These are phyloP conservation scores for Fusarium citri DNA, from an alignment of 2,329 filamentous ascomycete genomes.

Conservation along the genomic window DNA sequence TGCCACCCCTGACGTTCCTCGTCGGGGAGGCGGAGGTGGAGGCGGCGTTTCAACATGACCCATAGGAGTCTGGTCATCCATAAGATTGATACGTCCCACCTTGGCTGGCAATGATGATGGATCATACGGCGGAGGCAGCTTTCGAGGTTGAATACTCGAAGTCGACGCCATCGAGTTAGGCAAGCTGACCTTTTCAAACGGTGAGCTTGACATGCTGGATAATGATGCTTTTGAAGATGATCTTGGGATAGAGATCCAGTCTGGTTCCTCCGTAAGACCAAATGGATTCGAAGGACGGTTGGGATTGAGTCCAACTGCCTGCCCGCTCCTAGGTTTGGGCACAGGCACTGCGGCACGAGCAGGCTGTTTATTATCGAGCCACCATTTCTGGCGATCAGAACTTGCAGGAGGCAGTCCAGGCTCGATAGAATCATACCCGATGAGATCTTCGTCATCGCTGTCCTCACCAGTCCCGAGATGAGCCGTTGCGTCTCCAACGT, in stretches of 20 bases:
- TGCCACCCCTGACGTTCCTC: conserved; percentile 50
- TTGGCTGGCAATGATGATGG: conserved; percentile 59
- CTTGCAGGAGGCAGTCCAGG: conserved; percentile 78
- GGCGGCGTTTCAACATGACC: conserved; percentile 55
- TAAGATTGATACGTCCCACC: conserved; percentile 57
- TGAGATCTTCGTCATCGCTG: conserved; percentile 81
- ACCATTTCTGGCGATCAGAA: conserved; percentile 77
- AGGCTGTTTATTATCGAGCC: conserved; percentile 76
- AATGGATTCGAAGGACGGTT: conserved; percentile 86
- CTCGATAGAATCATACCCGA: conserved; percentile 85
- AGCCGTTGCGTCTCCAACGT: conserved; percentile 73
- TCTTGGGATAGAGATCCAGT: conserved; percentile 80
- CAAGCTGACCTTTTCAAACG: conserved; percentile 68
- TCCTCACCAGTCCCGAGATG: conserved; percentile 64
- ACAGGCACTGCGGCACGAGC: conserved; percentile 78
- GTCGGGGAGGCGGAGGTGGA: conserved; percentile 59
- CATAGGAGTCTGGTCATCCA: conserved; percentile 52
- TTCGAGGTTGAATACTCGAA: conserved; percentile 60
- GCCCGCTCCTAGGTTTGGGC: conserved; percentile 63
- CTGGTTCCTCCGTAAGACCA: conserved; percentile 75
- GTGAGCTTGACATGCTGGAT: conserved; percentile 69
- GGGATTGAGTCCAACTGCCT: conserved; percentile 75
- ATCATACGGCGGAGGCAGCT: conserved; percentile 64
- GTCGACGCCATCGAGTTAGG: conserved; percentile 59
- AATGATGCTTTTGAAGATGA: conserved; percentile 65